Evolutionary conservation across 257 asterid genomes (phyloP), one percentile per base, ranked within the genome.

Genomic region (Petrea volubilis): DNA sequence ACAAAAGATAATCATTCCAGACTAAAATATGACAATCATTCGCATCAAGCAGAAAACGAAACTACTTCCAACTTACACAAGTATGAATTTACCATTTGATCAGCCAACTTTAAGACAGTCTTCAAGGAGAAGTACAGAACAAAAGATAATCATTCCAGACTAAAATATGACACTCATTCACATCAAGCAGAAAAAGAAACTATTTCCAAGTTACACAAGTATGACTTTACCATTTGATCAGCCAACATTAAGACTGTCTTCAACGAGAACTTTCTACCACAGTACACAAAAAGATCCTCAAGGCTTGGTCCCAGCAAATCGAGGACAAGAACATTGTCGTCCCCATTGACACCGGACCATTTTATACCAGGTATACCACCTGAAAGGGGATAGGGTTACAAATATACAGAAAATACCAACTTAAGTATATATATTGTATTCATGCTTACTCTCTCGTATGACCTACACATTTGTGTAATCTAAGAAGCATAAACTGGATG

Each of bases 321-420:
- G 31, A 93, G 83, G 82, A 90, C 96, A 51, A 93, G 90, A 73
- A 79, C 88, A 73, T 93, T 93, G 85, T 93, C 98, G 6, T 89
- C 98, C 52, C 91, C 89, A 78, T 88, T 95, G 60, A 91, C 90
- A 31, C 98, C 98, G 64, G 96, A 91, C 98, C 98, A 93, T 72
- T 83, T 87, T 81, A 83, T 88, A 67, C 80, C 80, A 28, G 98
- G 98, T 76, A 93, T 81, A 67, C 97, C 98, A 81, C 98, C 98
- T 93, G 79, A 53, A 59, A 46, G 17, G 17, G n/a, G 53, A 72
- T 51, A 50, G 18, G n/a, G 51, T 60, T 55, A 33, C 15, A 51
- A 29, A 64, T 18, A 74, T 13, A 60, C 25, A 44, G 64, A 66
- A 33, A 55, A 72, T 61, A 74, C 52, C 41, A 28, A 41, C 63